A percentile compares a stretch with the other conserved stretches of the same genome.
phyloP scores from a whole-genome alignment of 2,329 filamentous ascomycete species.

The Thelonectria discophora region DNA sequence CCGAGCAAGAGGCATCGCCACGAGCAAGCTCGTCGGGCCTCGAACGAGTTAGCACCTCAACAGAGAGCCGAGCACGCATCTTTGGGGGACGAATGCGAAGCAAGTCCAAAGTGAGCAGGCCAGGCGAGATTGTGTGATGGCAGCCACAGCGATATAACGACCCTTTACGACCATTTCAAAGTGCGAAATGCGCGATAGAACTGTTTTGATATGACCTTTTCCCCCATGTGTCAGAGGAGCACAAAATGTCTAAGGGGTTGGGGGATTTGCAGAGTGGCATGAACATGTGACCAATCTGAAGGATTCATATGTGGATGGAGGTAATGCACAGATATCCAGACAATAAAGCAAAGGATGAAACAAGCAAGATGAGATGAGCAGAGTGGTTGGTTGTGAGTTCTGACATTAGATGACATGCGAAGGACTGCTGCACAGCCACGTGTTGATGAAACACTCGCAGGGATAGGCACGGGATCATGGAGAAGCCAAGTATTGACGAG shows the following conservation, averaged over 20 bases:
- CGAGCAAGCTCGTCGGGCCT: slow-evolving; percentile 44
- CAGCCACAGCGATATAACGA: slow-evolving; percentile 7
- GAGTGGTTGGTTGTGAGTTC: background rate
- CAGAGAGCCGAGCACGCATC: slow-evolving; percentile 42
- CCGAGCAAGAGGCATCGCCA: slow-evolving; percentile 40
- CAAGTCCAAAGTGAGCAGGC: slow-evolving; percentile 41
- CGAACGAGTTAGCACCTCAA: slow-evolving; percentile 34
- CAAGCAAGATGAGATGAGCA: background rate
- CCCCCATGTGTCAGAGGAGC: background rate
- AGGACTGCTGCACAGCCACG: slow-evolving; percentile 14
- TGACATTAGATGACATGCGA: background rate
- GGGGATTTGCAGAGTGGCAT: background rate
- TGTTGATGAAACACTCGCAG: slow-evolving; percentile 12
- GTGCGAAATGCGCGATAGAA: slow-evolving; percentile 13
- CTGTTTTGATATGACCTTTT: background rate
- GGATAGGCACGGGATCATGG: slow-evolving; percentile 1
- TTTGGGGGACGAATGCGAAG: slow-evolving; percentile 45
- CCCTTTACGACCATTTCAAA: slow-evolving; percentile 18
- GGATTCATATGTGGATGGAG: background rate
- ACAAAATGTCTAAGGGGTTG: background rate
- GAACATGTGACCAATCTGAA: background rate
- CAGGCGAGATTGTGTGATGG: slow-evolving; percentile 42
- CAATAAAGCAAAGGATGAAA: background rate
- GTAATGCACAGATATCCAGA: background rate
- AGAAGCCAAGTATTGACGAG: background rate